A percentile compares a stretch with the other conserved stretches of the same genome.
phyloP scores from a whole-genome alignment of 75 land plant genomes.

The Picea glauca region DNA sequence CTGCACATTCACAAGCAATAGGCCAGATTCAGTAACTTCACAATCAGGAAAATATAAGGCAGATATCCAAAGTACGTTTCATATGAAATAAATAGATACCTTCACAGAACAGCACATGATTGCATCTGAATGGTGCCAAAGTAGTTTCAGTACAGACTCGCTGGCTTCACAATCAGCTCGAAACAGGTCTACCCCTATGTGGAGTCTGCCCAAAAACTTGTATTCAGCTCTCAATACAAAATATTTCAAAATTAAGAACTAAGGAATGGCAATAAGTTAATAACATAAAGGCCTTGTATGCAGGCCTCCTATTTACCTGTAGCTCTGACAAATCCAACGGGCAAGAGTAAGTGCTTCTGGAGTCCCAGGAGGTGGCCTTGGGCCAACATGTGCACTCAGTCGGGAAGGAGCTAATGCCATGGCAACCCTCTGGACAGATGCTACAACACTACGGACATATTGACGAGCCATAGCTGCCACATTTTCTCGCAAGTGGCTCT shows the following conservation, averaged over 20 bases:
- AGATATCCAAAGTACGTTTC: background rate
- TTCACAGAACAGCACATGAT: slow-evolving; percentile 74
- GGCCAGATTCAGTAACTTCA: background rate
- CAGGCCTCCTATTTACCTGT: slow-evolving; percentile 39
- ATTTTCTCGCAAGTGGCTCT: slow-evolving; percentile 59
- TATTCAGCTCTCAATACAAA: background rate
- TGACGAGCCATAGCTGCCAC: slow-evolving; percentile 68
- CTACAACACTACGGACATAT: slow-evolving; percentile 69
- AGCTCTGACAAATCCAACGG: slow-evolving; percentile 83
- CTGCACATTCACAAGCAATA: slow-evolving; percentile 25
- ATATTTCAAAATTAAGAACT: background rate
- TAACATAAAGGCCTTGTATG: background rate
- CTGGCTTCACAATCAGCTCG: slow-evolving; percentile 38
- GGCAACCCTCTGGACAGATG: slow-evolving; percentile 80
- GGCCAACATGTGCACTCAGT: slow-evolving; percentile 36
- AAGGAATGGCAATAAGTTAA: background rate
- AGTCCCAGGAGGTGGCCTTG: slow-evolving; percentile 50
- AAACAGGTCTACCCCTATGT: slow-evolving; percentile 45
- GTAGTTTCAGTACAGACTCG: slow-evolving; percentile 62
- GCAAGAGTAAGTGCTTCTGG: slow-evolving; percentile 87
- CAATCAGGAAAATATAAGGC: background rate
- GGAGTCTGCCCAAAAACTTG: slow-evolving; percentile 29
- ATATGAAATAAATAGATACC: slow-evolving; percentile 22
- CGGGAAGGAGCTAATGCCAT: slow-evolving; percentile 70
- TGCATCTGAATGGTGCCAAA: slow-evolving; percentile 81